Evolutionary conservation across 2,329 filamentous ascomycete species (phyloP).

Genomic region (Penicillium nordicum): DNA sequence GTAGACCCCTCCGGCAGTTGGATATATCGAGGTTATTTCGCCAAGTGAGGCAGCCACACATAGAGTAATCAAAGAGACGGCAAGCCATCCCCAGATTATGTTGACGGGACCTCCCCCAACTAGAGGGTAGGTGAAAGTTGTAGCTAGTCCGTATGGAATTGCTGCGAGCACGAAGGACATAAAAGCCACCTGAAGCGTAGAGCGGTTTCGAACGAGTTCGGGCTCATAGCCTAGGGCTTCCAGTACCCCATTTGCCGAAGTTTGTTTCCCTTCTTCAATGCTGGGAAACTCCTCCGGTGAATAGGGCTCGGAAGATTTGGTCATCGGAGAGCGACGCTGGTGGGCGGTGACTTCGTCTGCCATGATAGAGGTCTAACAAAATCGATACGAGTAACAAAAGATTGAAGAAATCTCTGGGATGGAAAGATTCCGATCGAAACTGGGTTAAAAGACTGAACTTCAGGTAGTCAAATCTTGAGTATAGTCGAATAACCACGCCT

Average conservation of each 20-base stretch:
- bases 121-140: slow-evolving; percentile 64
- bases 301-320: background rate
- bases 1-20: slow-evolving; percentile 65
- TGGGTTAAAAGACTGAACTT: background rate
- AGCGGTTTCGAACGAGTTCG: slow-evolving; percentile 60
- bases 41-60: slow-evolving; percentile 63
- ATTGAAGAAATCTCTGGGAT: too few relatives aligned
- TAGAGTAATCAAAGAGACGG: slow-evolving; percentile 59
- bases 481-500: background rate
- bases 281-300: slow-evolving; percentile 3
- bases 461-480: background rate
- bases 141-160: slow-evolving; percentile 63
- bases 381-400: background rate
- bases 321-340: background rate
- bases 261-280: slow-evolving; percentile 11
- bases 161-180: slow-evolving; percentile 65
- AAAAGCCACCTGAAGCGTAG: slow-evolving; percentile 31
- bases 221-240: slow-evolving; percentile 59
- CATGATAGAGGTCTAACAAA: background rate
- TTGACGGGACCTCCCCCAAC: slow-evolving; percentile 66
- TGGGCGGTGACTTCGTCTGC: background rate
- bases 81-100: slow-evolving; percentile 64
- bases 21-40: slow-evolving; percentile 65
- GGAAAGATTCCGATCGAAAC: background rate
- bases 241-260: slow-evolving; percentile 16